phyloP scores from a whole-genome alignment of 108 stramenopile species.

The Conticribra guillardii region DNA sequence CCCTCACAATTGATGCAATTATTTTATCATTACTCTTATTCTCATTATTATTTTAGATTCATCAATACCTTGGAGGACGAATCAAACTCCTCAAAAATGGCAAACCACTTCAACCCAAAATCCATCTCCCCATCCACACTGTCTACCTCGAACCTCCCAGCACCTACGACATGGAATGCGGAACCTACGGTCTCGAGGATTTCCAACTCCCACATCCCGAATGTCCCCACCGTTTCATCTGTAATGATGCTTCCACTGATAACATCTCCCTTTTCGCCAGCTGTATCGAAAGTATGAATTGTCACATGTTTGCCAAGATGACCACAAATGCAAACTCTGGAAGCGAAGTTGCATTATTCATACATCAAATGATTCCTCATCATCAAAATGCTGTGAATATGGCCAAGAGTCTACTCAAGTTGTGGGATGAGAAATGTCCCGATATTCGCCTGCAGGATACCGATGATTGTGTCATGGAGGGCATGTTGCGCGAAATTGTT shows the following conservation, averaged over 20 bases:
- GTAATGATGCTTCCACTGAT: slow-evolving; percentile 20
- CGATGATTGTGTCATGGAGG: slow-evolving; percentile 56
- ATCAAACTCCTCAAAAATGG: slow-evolving; percentile 73
- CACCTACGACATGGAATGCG: slow-evolving; percentile 71
- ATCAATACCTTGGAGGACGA: slow-evolving; percentile 65
- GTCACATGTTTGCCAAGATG: slow-evolving; percentile 77
- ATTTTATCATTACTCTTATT: slow-evolving; percentile 36
- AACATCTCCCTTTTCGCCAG: slow-evolving; percentile 32
- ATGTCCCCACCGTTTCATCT: slow-evolving; percentile 70
- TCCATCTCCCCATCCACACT: slow-evolving; percentile 7
- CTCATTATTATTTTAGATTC: too few relatives aligned
- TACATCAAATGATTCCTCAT: slow-evolving; percentile 94
- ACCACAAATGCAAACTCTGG: slow-evolving; percentile 40
- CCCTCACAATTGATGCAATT: too few relatives aligned
- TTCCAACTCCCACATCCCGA: slow-evolving; percentile 60
- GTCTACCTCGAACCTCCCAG: slow-evolving; percentile 10
- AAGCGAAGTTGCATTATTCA: slow-evolving; percentile 54
- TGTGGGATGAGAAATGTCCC: slow-evolving; percentile 44
- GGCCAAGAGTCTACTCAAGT: slow-evolving; percentile 80
- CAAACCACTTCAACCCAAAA: slow-evolving; percentile 13
- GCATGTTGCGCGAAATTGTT: slow-evolving; percentile 66
- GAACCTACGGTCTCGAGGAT: slow-evolving; percentile 66
- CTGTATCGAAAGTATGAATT: slow-evolving; percentile 78
- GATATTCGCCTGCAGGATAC: slow-evolving; percentile 39
- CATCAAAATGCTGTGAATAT: slow-evolving; percentile 95